A percentile compares a stretch with the other conserved stretches of the same genome.
These are phyloP conservation scores for Pholiota molesta DNA, from an alignment of 768 basidiomycete species.

Conservation along the genomic window DNA sequence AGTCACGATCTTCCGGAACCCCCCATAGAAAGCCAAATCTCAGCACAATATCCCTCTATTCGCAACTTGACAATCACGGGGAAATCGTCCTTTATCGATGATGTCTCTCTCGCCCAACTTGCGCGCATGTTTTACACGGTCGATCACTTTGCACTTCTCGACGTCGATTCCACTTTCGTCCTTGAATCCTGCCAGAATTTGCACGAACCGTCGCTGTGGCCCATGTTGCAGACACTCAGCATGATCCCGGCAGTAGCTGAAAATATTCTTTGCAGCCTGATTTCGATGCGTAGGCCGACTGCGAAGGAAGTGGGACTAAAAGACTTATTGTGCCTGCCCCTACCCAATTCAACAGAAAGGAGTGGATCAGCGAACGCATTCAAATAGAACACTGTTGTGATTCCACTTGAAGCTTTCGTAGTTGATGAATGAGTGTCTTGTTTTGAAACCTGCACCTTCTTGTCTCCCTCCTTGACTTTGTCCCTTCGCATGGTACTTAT, in stretches of 20 bases:
- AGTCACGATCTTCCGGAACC: slow-evolving; percentile 24
- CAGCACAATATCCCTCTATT: slow-evolving; percentile 21
- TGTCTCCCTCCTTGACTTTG: not conserved
- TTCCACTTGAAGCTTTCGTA: slow-evolving; percentile 2
- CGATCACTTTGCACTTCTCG: slow-evolving; percentile 21
- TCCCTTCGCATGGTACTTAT: too few relatives aligned
- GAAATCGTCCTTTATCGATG: slow-evolving; percentile 21
- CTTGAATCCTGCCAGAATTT: slow-evolving; percentile 18
- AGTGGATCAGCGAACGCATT: slow-evolving; percentile 22
- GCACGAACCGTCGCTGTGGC: slow-evolving; percentile 21
- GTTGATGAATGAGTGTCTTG: not conserved
- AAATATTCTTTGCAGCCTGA: slow-evolving; percentile 22
- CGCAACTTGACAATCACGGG: slow-evolving; percentile 22
- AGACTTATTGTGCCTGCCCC: slow-evolving; percentile 19
- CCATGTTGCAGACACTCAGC: slow-evolving; percentile 22
- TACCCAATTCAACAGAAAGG: slow-evolving; percentile 18
- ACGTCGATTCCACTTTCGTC: slow-evolving; percentile 18
- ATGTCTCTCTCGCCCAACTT: slow-evolving; percentile 17
- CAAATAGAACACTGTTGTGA: slow-evolving; percentile 18
- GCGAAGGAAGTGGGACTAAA: slow-evolving; percentile 16
- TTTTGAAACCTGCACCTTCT: not conserved
- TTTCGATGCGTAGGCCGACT: slow-evolving; percentile 19
- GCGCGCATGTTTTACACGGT: slow-evolving; percentile 21
- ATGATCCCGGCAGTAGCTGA: slow-evolving; percentile 23
- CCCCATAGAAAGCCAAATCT: slow-evolving; percentile 14